Evolutionary conservation across 2,329 filamentous ascomycete genomes (phyloP), one percentile per base, ranked within the genome.

Genomic region (Sporothrix brunneoviolacea): DNA sequence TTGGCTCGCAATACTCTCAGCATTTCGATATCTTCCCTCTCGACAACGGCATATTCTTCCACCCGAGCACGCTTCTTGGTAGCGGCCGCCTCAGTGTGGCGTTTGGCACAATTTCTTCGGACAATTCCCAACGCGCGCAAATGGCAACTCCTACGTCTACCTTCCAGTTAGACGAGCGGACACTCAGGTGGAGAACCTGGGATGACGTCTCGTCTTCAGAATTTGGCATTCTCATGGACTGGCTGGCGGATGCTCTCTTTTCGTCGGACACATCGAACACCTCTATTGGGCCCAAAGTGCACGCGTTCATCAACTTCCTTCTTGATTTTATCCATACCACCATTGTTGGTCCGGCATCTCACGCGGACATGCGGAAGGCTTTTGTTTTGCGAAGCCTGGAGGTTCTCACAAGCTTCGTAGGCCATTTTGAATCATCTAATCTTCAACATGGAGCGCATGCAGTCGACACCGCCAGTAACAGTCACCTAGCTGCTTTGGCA

Each of bases 1-100:
- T 79, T 60, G 81, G 81, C 1, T 79, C 77, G 2, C 70, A 73
- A 21, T 84, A 84, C 60, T 77, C 79, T 0, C 72, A 76, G 30
- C 74, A 84, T 58, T 85, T 85, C 54, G 79, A 83, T 40, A 63
- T 79, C 4, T 81, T 82, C 48, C 80, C 80, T 16, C 64, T 84
- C 27, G 73, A 76, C 35, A 58, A 63, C 7, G 74, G 74, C 3
- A 70, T 77, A 0, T 83, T 74, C 62, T 84, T 84, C 48, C 80
- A 83, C 49, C 70, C 75, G 54, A 75, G 69, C 47, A 84, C 80
- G 0, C 61, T 83, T 24, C 65, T 84, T 39, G 82, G 81, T 8
- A 72, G 70, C 55, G 79, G 80, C 2, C 63, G 68, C 1, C 58
- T 84, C 6, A 61, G 67, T 16, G 65, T 66, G 24, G 68, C 70